phyloP scores from a whole-genome alignment of 2,329 filamentous ascomycete species.

The Ceratocystis colombiana region DNA sequence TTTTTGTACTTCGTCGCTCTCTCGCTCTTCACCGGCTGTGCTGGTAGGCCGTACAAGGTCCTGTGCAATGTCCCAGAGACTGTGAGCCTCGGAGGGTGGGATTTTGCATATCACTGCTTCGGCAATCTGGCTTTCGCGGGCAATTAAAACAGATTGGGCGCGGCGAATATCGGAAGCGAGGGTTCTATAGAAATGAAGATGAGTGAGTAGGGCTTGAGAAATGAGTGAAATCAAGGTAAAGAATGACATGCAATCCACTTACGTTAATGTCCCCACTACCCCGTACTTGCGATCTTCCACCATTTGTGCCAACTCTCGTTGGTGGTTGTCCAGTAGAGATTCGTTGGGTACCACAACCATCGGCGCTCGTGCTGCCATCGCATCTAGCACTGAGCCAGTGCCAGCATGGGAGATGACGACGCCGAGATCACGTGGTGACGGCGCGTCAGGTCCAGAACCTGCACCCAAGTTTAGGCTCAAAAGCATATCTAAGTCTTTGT shows the following conservation, averaged over 20 bases:
- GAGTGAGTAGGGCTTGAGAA: neutral
- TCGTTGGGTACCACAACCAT: conserved; percentile 87
- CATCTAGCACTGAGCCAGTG: conserved; percentile 80
- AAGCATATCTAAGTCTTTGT: neutral
- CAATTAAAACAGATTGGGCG: neutral
- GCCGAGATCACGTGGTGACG: conserved; percentile 46
- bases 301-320: conserved; percentile 72
- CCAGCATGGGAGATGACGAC: conserved; percentile 84
- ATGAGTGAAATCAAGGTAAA: neutral
- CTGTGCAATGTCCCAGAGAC: conserved; percentile 14
- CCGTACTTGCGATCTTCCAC: conserved; percentile 40
- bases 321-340: conserved; percentile 76
- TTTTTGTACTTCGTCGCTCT: neutral
- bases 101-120: neutral
- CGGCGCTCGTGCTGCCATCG: conserved; percentile 60
- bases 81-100: neutral
- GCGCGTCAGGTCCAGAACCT: conserved; percentile 29
- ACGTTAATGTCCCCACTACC: conserved; percentile 20
- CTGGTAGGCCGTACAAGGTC: neutral
- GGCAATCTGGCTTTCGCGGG: neutral
- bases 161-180: conserved; percentile 10
- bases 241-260: neutral
- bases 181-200: neutral
- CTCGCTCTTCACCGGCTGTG: neutral
- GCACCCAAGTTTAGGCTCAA: neutral